Evolutionary conservation across 768 basidiomycete species (phyloP).

Genomic region (Boletus rubropictus): DNA sequence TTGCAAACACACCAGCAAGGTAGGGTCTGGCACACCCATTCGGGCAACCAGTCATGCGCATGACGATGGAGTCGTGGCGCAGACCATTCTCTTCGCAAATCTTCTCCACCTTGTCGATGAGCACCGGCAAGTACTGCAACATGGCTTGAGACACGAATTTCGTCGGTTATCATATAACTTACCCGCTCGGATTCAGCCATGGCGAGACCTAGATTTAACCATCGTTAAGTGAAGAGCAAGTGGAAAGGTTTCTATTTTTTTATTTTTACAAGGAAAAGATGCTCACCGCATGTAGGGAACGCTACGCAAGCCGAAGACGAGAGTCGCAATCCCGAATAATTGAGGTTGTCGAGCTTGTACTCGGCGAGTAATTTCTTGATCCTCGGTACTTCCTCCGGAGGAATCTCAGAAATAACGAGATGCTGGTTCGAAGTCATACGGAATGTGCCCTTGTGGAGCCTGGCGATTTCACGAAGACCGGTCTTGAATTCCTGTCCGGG

Average conservation of each 20-base stretch:
- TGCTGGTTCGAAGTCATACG: constrained; percentile 95
- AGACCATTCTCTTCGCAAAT: constrained; percentile 92
- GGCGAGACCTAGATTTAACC: constrained; percentile 44
- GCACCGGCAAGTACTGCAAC: constrained; percentile 77
- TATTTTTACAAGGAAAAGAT: not conserved
- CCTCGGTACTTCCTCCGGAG: constrained; percentile 59
- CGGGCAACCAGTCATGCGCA: constrained; percentile 98
- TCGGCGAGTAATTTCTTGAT: constrained; percentile 77
- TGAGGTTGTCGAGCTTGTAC: constrained; percentile 87
- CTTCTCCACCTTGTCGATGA: constrained; percentile 91
- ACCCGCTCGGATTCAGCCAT: constrained; percentile 77
- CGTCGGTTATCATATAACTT: constrained; percentile 16
- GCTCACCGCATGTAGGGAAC: constrained; percentile 84
- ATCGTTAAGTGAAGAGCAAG: not conserved
- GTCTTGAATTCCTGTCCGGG: constrained; percentile 88
- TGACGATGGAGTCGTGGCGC: constrained; percentile 90
- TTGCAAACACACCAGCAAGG: constrained; percentile 54
- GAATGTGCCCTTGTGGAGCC: constrained; percentile 91
- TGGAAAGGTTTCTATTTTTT: no score
- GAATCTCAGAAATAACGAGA: constrained; percentile 78
- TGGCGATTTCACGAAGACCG: constrained; percentile 87
- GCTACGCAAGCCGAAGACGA: constrained; percentile 95
- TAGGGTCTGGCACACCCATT: constrained; percentile 94
- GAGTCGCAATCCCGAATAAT: constrained; percentile 71
- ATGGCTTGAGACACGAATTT: constrained; percentile 29